Evolutionary conservation across 192 early-diverging fungal genomes (phyloP), one percentile per base, ranked within the genome.

Genomic region (Coemansia sp.): DNA sequence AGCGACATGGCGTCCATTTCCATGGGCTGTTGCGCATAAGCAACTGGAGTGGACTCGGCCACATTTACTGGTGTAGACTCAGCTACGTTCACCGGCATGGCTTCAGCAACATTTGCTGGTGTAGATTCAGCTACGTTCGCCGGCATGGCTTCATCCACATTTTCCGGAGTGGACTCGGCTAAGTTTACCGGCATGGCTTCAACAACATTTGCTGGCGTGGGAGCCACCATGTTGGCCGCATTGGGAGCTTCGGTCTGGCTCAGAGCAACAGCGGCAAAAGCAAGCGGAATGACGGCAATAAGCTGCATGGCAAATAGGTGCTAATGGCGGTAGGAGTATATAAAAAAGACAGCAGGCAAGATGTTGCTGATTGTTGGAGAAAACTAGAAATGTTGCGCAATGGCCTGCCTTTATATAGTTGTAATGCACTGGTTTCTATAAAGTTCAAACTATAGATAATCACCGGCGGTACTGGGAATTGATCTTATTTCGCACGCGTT

Each of bases 191-290:
- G 48, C 5, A 32, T 17, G 7, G 32, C 28, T n/a, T 54, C 20
- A 23, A 18, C 38, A 15, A 23, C 16, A 26, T 26, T 26, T 26
- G 23, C 23, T 4, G 23, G 23, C 2, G 23, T 26, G 40, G 51
- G 37, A 11, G 51, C 6, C 23, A 23, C 14, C 21, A 21, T 40
- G 28, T 14, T 16, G 21, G 26, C 15, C 16, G 30, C 9, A 4
- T 23, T 6, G 15, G 39, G 53, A n/a, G 4, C 12, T 3, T 44
- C n/a, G 16, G 15, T 41, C 41, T 55, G 53, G 23, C 38, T 16
- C 21, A 36, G 3, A 1, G 16, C 53, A 28, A 31, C 53, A 11
- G 53, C 40, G 41, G 53, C 53, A 44, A 55, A 28, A 30, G 44
- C 40, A 41, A 16, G 26, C 31, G 53, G 16, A 26, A 28, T 7